Evolutionary conservation across 176 grass and related monocot species (phyloP).

Genomic region (Cymbopogon citratus): DNA sequence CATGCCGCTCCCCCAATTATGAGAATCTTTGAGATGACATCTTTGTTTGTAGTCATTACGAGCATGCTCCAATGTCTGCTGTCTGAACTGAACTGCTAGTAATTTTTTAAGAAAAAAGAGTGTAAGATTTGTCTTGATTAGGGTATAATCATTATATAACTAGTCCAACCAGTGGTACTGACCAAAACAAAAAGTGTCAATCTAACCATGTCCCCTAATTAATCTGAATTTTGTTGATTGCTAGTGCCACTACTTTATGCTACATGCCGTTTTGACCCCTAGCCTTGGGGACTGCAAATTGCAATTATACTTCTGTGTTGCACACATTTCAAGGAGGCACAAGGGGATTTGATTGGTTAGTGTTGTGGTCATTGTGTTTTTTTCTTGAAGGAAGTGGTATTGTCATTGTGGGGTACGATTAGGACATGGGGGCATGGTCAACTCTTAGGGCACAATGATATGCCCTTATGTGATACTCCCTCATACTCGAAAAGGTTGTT

Average conservation of each 20-base stretch:
- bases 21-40: constrained; percentile 36
- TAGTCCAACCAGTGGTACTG: constrained; percentile 9
- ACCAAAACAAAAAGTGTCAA: constrained; percentile 18
- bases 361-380: constrained; percentile 27
- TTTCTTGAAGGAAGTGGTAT: not conserved
- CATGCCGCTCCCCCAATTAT: constrained; percentile 25
- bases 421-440: constrained; percentile 33
- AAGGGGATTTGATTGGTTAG: constrained; percentile 46
- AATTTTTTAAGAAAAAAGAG: not conserved
- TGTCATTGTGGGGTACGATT: constrained; percentile 33
- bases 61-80: not conserved
- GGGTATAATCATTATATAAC: not conserved
- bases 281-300: not conserved
- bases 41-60: constrained; percentile 24
- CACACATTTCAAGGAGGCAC: constrained; percentile 21
- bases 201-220: constrained; percentile 12
- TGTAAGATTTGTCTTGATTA: constrained; percentile 8
- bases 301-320: not conserved
- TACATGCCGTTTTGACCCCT: constrained; percentile 9
- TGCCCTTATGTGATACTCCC: constrained; percentile 28
- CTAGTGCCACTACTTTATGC: not conserved
- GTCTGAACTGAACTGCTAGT: not conserved
- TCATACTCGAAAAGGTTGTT: no score
- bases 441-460: constrained; percentile 50
- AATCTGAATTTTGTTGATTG: constrained; percentile 7